phyloP scores from a whole-genome alignment of 2,329 filamentous ascomycete genomes.

The Pezicula neosporulosa region DNA sequence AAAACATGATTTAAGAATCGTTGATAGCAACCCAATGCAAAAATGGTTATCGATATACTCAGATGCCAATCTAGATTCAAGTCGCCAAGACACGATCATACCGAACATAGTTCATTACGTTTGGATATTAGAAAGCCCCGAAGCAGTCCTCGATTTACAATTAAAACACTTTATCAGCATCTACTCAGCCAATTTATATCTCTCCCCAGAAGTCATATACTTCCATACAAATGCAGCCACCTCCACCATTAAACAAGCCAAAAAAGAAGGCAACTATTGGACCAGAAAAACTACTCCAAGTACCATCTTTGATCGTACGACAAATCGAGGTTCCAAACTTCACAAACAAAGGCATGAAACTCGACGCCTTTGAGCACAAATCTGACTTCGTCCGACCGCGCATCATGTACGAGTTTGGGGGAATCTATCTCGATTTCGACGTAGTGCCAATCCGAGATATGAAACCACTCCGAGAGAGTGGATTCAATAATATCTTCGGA shows the following conservation, averaged over 20 bases:
- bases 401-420: constrained; percentile 10
- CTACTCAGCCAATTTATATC: constrained; percentile 2
- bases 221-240: constrained; percentile 1
- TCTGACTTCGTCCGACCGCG: constrained; percentile 12
- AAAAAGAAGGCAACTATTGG: background rate
- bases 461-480: constrained; percentile 7
- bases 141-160: background rate
- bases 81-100: background rate
- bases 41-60: no score
- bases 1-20: no score
- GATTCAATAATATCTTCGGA: constrained; percentile 10
- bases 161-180: background rate
- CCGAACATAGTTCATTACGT: constrained; percentile 6
- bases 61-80: no score
- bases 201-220: constrained; percentile 2
- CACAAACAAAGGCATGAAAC: background rate
- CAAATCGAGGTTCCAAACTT: background rate
- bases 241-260: background rate
- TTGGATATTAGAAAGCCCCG: background rate
- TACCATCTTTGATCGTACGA: background rate
- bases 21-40: no score
- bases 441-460: constrained; percentile 15
- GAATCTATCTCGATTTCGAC: constrained; percentile 16
- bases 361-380: constrained; percentile 8
- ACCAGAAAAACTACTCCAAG: background rate